These are phyloP conservation scores for Amanita pallidorosea DNA, from an alignment of 768 basidiomycete species.

Conservation along the genomic window DNA sequence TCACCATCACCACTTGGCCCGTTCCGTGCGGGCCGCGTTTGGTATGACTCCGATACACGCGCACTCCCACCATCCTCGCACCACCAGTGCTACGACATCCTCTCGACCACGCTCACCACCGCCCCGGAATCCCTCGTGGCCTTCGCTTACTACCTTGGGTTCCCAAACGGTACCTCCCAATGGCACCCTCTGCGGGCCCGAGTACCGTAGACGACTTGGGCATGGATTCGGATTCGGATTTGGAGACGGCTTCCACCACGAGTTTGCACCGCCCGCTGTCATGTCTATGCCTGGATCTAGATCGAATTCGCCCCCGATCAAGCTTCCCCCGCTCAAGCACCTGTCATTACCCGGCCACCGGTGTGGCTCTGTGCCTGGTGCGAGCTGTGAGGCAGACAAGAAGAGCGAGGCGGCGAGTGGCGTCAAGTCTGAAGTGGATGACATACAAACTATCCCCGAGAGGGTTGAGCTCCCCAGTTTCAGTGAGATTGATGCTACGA, in stretches of 20 bases:
- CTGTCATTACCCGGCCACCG: conserved; percentile 9
- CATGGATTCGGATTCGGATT: conserved; percentile 10
- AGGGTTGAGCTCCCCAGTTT: conserved; percentile 52
- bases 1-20: conserved; percentile 56
- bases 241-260: conserved; percentile 1
- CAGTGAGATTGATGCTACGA: conserved; percentile 52
- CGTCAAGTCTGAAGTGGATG: background rate
- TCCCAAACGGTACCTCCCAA: conserved; percentile 12
- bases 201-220: conserved; percentile 1
- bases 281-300: conserved; percentile 46
- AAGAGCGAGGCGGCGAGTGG: background rate
- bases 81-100: background rate
- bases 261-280: conserved; percentile 8
- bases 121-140: conserved; percentile 28
- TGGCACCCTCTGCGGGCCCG: conserved; percentile 7
- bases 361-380: background rate
- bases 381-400: conserved; percentile 2
- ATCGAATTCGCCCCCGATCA: conserved; percentile 62
- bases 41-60: conserved; percentile 80
- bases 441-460: conserved; percentile 8
- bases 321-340: conserved; percentile 56
- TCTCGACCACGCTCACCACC: conserved; percentile 9
- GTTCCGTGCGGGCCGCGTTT: conserved; percentile 80
- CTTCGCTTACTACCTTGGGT: conserved; percentile 13
- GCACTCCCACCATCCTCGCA: background rate